Evolutionary conservation across 495 filamentous ascomycete species (phyloP), one percentile per base, ranked within the genome.

Genomic region (Darksidea phi): DNA sequence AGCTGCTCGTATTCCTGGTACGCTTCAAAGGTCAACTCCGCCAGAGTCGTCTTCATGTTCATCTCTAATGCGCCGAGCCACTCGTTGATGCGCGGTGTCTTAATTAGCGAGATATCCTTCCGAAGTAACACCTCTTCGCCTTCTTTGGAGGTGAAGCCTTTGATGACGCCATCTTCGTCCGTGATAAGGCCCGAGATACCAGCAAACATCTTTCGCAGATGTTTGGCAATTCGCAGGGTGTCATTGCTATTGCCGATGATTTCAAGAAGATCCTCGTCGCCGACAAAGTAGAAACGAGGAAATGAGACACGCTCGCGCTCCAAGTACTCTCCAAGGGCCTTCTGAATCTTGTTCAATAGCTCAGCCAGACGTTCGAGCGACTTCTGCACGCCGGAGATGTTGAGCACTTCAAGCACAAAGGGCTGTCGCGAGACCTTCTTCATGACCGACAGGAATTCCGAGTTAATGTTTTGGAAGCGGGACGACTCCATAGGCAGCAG

Each of bases 171-270:
- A 61, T 96, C 87, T 57, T 97, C 91, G 68, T 96, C 91, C 80
- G 96, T 89, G 21, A 94, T 79, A 36, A 99, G 80, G 0, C 93
- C 92, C 5, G 86, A 89, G 23, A 99, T 78, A 50, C 94, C 94
- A 54, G 94, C 94, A 77, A 99, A 99, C 94, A 99, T 99, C 80
- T 99, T 99, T 74, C 95, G 90, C 78, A 99, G 90, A 73, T 99
- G 94, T 73, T 97, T 97, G 46, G 93, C 88, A 58, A 99, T 91
- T 24, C 94, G 90, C 67, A 90, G 78, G 11, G 92, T 95, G 67
- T 99, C 94, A 67, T 96, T 97, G 74, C 91, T 96, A 74, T 99
- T 99, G 71, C 94, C 94, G 51, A 99, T 99, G 74, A 99, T 99
- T 74, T 99, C 94, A n/a, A 99, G 79, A 58, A 99, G 77, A 73